Conservation (phyloP, 2,329 filamentous ascomycete genomes). For the Neofusicoccum laricinum region DNA sequence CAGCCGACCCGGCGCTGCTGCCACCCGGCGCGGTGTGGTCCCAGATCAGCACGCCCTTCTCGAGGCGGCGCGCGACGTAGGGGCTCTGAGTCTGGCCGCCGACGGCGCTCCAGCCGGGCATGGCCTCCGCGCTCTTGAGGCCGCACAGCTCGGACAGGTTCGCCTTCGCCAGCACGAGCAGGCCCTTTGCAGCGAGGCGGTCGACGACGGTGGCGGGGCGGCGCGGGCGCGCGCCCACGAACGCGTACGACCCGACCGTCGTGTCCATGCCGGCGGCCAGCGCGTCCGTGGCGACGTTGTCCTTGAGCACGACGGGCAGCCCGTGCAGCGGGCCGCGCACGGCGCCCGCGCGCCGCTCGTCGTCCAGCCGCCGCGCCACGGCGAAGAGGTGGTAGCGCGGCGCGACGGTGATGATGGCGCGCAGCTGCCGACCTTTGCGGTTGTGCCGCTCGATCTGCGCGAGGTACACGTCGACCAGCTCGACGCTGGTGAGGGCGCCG, state of each 20-base stretch:
- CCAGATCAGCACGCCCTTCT: slow-evolving; percentile 34
- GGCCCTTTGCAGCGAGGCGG: slow-evolving; percentile 35
- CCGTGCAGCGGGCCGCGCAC: slow-evolving; percentile 41
- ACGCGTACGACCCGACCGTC: slow-evolving; percentile 40
- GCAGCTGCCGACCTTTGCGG: slow-evolving; percentile 31
- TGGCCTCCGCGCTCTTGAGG: slow-evolving; percentile 35
- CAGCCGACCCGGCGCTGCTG: slow-evolving; percentile 37
- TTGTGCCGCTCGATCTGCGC: slow-evolving; percentile 35
- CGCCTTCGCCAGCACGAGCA: slow-evolving; percentile 43
- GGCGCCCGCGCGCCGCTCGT: slow-evolving; percentile 36
- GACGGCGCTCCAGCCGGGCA: slow-evolving; percentile 40
- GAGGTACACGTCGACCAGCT: slow-evolving; percentile 34
- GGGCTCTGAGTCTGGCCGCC: slow-evolving; percentile 39
- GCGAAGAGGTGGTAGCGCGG: slow-evolving; percentile 35
- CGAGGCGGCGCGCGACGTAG: slow-evolving; percentile 38
- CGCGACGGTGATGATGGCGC: slow-evolving; percentile 38
- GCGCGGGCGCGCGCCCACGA: slow-evolving; percentile 36
- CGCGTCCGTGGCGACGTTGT: slow-evolving; percentile 39
- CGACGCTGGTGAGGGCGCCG: slow-evolving; percentile 30
- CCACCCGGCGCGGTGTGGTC: slow-evolving; percentile 38
- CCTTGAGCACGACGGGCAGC: slow-evolving; percentile 43
- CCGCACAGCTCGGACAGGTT: slow-evolving; percentile 42
- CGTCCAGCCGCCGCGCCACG: slow-evolving; percentile 38
- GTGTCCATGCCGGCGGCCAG: slow-evolving; percentile 38
- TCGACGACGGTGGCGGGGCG: slow-evolving; percentile 35